Base-by-base conservation (phyloP, 495 filamentous ascomycete genomes). In the Massariosphaeria phaeospora region DNA sequence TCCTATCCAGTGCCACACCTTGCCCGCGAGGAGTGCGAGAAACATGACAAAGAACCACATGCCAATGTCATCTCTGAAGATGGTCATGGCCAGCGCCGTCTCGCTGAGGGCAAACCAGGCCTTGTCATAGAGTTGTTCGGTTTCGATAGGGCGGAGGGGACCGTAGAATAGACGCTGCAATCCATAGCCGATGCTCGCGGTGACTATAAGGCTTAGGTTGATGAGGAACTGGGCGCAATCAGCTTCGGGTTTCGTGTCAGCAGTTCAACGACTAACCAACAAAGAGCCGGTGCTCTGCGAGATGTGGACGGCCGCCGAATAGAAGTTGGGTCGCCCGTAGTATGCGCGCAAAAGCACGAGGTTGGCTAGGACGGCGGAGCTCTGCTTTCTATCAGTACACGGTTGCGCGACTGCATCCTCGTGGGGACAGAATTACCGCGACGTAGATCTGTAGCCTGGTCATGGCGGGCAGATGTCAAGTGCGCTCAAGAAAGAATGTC, bases 1-100 rank as follows among this genome's bases (percentile, higher is more conserved):
- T 24, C 88, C 88, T 59, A 98, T 94, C 94, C 94, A 98, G 25
- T 88, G 88, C 88, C 94, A 97, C 36, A 97, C 89, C 70, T 96
- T 96, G 36, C 89, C 89, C 24, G 86, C 87, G 39, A 97, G 76
- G n/a, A 97, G 77, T 30, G 82, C 82, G 13, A 93, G 86, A 65
- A 97, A 96, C 91, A 97, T 97, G 59, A 93, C 80, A 44, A 97
- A 70, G 64, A 97, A 96, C 81, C 88, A 94, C 24, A 81, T 85
- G 39, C 95, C 94, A 27, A 97, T 79, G 66, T 95, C 88, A 48
- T 96, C 93, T 18, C 93, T 79, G 68, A 98, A 98, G 59, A 95
- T 96, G n/a, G 91, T 96, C 91, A 97, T 96, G 13, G 94, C 93
- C 34, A 98, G 78, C 68, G 88, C 91, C 58, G 93, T 97, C 69